Conservation (phyloP, 75 land plant genomes). For the Selaginella tamariscina region DNA sequence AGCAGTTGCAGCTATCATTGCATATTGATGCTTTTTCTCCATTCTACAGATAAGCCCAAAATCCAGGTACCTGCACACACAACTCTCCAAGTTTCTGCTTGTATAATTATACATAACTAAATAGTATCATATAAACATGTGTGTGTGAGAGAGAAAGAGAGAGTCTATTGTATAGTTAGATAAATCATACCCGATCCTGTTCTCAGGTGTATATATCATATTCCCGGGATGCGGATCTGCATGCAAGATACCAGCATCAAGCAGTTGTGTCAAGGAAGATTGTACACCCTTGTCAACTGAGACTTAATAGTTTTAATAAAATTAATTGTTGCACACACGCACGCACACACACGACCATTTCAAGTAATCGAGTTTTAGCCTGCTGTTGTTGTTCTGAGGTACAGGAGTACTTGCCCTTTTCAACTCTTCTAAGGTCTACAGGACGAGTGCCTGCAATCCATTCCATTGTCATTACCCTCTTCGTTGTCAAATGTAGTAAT, state of each 20-base stretch:
- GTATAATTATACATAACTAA: too few relatives aligned
- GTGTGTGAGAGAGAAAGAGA: background rate
- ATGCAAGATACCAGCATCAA: constrained; percentile 86
- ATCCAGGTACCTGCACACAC: constrained; percentile 52
- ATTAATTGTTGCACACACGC: too few relatives aligned
- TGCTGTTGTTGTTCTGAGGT: constrained; percentile 34
- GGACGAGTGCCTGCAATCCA: constrained; percentile 85
- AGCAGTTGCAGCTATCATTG: constrained; percentile 88
- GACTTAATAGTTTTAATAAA: background rate
- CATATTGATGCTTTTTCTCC: constrained; percentile 76
- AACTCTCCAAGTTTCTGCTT: background rate
- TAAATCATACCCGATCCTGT: constrained; percentile 49
- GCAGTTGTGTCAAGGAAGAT: constrained; percentile 75
- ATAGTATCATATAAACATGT: too few relatives aligned
- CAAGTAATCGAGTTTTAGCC: constrained; percentile 50
- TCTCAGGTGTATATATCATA: constrained; percentile 54
- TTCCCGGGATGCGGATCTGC: constrained; percentile 99
- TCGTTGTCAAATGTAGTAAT: constrained; percentile 36
- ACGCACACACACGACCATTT: too few relatives aligned
- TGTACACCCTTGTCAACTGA: constrained; percentile 92
- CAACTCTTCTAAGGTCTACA: constrained; percentile 38
- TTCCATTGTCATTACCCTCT: constrained; percentile 83
- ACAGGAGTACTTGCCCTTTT: constrained; percentile 16
- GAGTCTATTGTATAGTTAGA: background rate
- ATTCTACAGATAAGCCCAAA: constrained; percentile 89